Evolutionary conservation across 2,329 filamentous ascomycete genomes (phyloP), one percentile per base, ranked within the genome.

Genomic region (Xylariaceae sp.): DNA sequence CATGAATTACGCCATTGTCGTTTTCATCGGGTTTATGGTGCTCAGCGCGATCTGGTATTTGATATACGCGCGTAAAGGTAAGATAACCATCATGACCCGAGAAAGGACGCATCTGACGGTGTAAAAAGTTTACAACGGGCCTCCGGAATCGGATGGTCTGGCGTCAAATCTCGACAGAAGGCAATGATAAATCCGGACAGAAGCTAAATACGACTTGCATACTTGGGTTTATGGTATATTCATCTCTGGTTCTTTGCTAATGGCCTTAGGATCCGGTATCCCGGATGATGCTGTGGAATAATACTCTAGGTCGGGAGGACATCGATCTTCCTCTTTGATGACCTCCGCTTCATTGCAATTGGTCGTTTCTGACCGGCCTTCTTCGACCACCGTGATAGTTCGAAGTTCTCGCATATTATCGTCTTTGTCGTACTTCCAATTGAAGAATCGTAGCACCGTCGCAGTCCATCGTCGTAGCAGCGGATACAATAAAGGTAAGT

Each of bases 1-100:
- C 47, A 62, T 63, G 62, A 66, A 82, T 54, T 83, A 83, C 58
- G 77, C 78, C 2, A 72, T 71, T 39, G 79, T 82, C 1, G 80
- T 84, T 2, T 76, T 83, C 53, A 71, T 77, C 17, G 64, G 60
- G 1, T 63, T 66, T 48, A 59, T 64, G 62, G 58, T 48, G 27
- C 44, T 66, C 4, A 64, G 62, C 15, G 73, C 68, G 0, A 55
- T 70, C 6, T 81, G 76, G 76, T 82, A 80, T 61, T 57, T 64
- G 0, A 56, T 75, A 6, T 73, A 78, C 65, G 77, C 76, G 42
- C 68, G 72, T 44, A 78, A 75, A 64, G 71, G 77, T 77, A 61
- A 27, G 22, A 27, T 27, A 27, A 27, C 4, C 22, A 27, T 27
- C 4, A 27, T 27, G 22, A 19, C 43, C 36, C 11, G 19, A 11